Evolutionary conservation across 371 early-diverging fungal species (phyloP), one percentile per base, ranked within the genome.

Genomic region (Mortierella sp.): DNA sequence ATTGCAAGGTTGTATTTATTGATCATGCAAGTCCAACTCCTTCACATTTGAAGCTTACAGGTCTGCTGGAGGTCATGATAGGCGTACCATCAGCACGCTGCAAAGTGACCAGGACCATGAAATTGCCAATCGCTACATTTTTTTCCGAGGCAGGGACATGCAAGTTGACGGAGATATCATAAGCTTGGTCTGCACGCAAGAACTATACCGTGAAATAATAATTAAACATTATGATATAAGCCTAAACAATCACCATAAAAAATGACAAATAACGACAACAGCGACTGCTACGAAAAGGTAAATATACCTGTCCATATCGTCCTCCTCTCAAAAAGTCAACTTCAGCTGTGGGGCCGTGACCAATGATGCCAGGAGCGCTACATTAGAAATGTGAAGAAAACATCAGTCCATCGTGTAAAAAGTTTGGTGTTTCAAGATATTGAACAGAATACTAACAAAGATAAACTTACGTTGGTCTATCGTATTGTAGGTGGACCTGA

Each of bases 91-190:
- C 77, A n/a, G 82, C 64, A 53, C 89, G 86, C 50, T 84, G 83
- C 43, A 96, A 81, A 38, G 90, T 88, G 57, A 95, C 84, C 50
- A 84, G 67, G n/a, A 96, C 89, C 96, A 97, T 96, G 80, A 96
- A 96, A 85, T 94, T 95, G 50, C 95, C 96, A 58, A 96, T 77
- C 21, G 88, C 86, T 63, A 92, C 88, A 78, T 97, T 97, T 58
- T 84, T 78, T 40, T 92, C 91, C 4, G 97, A 95, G 50, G 91
- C 91, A 15, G 97, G 97, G 28, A 95, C 94, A 69, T 88, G 83
- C 47, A 97, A 86, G 43, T 90, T 88, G 67, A 97, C 84, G 3
- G 89, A 88, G 9, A 97, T 87, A 41, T 89, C 88, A 84, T 96
- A 94, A 10, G 88, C 89, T 77, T 94, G 94, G 32, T 89, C 91